A percentile compares a stretch with the other conserved stretches of the same genome.
phyloP scores from a whole-genome alignment of 371 early-diverging fungal species.

The Zopfochytrium polystomum region DNA sequence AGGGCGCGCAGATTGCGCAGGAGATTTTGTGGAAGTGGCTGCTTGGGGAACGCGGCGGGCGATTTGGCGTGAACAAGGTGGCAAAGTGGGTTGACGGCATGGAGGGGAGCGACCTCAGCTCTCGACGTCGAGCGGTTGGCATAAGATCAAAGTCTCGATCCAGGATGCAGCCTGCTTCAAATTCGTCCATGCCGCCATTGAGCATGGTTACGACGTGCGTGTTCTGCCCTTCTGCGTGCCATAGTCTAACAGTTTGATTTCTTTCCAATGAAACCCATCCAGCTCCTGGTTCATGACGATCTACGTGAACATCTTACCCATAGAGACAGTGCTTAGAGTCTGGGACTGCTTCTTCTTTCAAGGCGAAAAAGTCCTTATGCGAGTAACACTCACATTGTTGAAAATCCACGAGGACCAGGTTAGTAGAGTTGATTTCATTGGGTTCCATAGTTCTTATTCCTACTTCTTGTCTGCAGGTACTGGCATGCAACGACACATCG shows the following conservation, averaged over 20 bases:
- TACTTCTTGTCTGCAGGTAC: constrained; percentile 8
- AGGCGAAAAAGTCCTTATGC: constrained; percentile 73
- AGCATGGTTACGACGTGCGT: constrained; percentile 70
- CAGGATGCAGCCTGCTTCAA: too few species aligned
- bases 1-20: constrained; percentile 73
- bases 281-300: constrained; percentile 74
- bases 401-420: constrained; percentile 68
- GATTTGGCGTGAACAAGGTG: constrained; percentile 43
- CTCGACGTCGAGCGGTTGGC: constrained; percentile 1
- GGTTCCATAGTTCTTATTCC: background rate
- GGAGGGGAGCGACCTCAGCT: constrained; percentile 21
- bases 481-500: constrained; percentile 28
- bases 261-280: too few species aligned
- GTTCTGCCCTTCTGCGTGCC: background rate
- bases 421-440: background rate
- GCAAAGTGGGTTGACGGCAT: constrained; percentile 38
- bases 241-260: too few species aligned
- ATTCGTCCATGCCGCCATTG: constrained; percentile 67
- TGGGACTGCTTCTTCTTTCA: constrained; percentile 87
- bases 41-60: constrained; percentile 32
- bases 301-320: constrained; percentile 74
- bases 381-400: constrained; percentile 75
- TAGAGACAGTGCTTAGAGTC: constrained; percentile 71
- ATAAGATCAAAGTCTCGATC: too few species aligned
- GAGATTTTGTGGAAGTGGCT: constrained; percentile 60